A percentile compares a stretch with the other conserved stretches of the same genome.
Evolutionary conservation across 2,329 filamentous ascomycete genomes (phyloP).

Genomic region (Aspergillus thermomutatus): DNA sequence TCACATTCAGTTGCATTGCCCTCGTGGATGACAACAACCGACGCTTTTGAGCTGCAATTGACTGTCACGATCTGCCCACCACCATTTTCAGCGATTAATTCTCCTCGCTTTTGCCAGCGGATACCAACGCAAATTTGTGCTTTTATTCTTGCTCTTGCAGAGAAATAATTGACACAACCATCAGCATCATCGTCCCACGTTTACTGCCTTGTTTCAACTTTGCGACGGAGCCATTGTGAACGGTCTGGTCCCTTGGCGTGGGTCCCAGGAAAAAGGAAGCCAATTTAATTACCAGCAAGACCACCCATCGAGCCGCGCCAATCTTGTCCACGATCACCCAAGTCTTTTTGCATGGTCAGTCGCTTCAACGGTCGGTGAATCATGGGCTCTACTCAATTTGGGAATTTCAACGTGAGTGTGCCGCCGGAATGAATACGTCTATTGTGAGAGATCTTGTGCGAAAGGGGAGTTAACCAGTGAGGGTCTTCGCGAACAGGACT

Average conservation of each 20-base stretch:
- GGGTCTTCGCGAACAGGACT: slow-evolving; percentile 54
- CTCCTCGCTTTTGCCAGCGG: background rate
- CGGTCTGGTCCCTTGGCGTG: slow-evolving; percentile 16
- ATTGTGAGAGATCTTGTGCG: slow-evolving; percentile 5
- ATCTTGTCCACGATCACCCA: background rate
- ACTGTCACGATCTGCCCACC: background rate
- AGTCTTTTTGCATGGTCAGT: slow-evolving; percentile 9
- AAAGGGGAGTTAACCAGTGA: slow-evolving; percentile 18
- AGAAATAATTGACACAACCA: background rate
- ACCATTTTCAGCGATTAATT: background rate
- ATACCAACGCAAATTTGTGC: background rate
- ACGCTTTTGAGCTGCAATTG: background rate
- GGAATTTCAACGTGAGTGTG: slow-evolving; percentile 54
- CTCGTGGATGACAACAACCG: background rate
- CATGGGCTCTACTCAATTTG: slow-evolving; percentile 56
- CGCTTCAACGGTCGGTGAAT: slow-evolving; percentile 15
- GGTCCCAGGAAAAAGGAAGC: slow-evolving; percentile 20
- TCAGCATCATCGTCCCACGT: background rate
- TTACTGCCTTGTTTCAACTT: slow-evolving; percentile 13
- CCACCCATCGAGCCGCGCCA: slow-evolving; percentile 7
- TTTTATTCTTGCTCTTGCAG: background rate
- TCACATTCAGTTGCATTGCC: background rate
- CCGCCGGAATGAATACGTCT: background rate
- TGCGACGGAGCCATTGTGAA: slow-evolving; percentile 22
- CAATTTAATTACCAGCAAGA: slow-evolving; percentile 7